phyloP scores from a whole-genome alignment of 169 alveolate genomes.

The Cryptosporidium felis region DNA sequence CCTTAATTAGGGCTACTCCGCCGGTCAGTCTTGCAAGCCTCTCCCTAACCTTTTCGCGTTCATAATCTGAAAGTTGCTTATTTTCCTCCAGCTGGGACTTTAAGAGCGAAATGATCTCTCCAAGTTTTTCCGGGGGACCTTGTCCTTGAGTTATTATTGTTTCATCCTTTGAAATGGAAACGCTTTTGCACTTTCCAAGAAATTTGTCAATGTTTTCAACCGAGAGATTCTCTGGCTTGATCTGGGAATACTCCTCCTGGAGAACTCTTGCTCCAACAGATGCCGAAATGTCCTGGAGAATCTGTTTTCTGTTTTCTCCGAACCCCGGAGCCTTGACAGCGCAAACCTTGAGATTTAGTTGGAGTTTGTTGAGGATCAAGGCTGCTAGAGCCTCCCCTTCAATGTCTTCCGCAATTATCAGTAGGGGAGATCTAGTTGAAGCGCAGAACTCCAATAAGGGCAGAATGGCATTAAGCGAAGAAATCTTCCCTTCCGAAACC shows the following conservation, averaged over 20 bases:
- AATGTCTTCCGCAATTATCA: slow-evolving; percentile 98
- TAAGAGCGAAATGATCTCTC: slow-evolving; percentile 91
- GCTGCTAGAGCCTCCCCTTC: slow-evolving; percentile 99
- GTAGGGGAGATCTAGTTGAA: slow-evolving; percentile 91
- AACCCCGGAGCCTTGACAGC: slow-evolving; percentile 98
- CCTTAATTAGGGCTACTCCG: slow-evolving; percentile 97
- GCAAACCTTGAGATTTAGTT: slow-evolving; percentile 97
- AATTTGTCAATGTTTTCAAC: slow-evolving; percentile 77
- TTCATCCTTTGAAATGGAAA: slow-evolving; percentile 96
- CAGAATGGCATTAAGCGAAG: slow-evolving; percentile 86
- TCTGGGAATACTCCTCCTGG: slow-evolving; percentile 89
- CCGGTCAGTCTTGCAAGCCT: slow-evolving; percentile 98
- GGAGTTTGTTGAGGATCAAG: slow-evolving; percentile 95
- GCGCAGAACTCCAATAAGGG: slow-evolving; percentile 95
- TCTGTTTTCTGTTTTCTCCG: slow-evolving; percentile 97
- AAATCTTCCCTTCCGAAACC: slow-evolving; percentile 93
- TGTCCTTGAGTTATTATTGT: slow-evolving; percentile 96
- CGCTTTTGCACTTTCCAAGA: slow-evolving; percentile 93
- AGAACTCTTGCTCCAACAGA: slow-evolving; percentile 94
- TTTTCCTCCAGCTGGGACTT: slow-evolving; percentile 88
- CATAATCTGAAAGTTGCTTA: slow-evolving; percentile 89
- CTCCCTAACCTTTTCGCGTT: slow-evolving; percentile 95
- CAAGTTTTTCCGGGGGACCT: slow-evolving; percentile 90
- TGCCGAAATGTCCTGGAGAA: slow-evolving; percentile 94
- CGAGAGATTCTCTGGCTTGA: slow-evolving; percentile 29